Evolutionary conservation across 2,329 filamentous ascomycete genomes (phyloP), one percentile per base, ranked within the genome.

Genomic region (Epicoccum nigrum): DNA sequence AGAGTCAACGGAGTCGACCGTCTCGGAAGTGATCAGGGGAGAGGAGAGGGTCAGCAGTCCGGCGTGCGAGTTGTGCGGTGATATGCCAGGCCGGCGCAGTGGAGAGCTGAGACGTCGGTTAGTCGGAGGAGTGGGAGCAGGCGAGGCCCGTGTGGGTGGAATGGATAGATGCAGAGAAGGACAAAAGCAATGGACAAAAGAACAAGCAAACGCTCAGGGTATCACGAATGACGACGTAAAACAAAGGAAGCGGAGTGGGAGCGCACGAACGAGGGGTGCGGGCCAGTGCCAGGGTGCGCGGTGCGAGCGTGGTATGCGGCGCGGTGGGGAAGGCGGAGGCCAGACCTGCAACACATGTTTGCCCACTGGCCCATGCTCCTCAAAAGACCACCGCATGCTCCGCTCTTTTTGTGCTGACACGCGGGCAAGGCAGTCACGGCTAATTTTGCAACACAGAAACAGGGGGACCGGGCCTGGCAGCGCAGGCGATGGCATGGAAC

Each of bases 11-110:
- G 61, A 60, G 55, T 81, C 75, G 37, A 75, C 56, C 7, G 71
- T 70, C 59, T 71, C 66, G 54, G 75, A 72, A 43, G 71, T 50
- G 47, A 76, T 74, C 46, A 79, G 70, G 37, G 78, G 79, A 33
- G 79, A 79, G 15, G 79, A 80, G 21, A 79, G 68, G 7, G 78
- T 80, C 46, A 81, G 62, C 58, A 76, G 77, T 48, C 77, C 78
- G 37, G 72, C 61, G 63, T 81, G 79, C n/a, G 77, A 80, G 30
- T 76, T 70, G 56, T 77, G 78, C 45, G 77, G 73, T 54, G 77
- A 76, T 51, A 78, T 74, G 59, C 72, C 65, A 19, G 74, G 74
- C 25, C 71, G 62, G 32, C 59, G 62, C 34, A 57, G 60, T 43
- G 71, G 66, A 40, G 65, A 51, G 57, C 68, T 74, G 54, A 13